phyloP scores from a whole-genome alignment of 768 basidiomycete genomes.

The Calocybe cyanea region DNA sequence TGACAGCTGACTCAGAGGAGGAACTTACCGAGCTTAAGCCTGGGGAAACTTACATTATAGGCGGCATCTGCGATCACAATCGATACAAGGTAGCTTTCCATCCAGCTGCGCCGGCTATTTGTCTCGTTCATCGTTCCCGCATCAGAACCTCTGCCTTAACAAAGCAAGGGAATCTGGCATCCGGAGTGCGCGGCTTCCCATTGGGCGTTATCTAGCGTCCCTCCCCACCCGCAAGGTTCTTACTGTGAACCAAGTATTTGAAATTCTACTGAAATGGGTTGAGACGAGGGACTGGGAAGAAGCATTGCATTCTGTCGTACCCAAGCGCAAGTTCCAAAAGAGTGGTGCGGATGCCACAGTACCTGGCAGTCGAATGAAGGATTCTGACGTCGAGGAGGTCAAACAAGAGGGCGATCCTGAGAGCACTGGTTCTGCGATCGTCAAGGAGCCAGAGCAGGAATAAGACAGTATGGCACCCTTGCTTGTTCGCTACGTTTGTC shows the following conservation, averaged over 20 bases:
- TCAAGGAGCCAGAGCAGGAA: constrained; percentile 2
- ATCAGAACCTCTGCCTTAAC: constrained; percentile 82
- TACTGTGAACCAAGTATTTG: constrained; percentile 96
- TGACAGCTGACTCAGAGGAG: constrained; percentile 90
- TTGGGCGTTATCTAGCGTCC: constrained; percentile 83
- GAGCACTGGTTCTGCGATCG: neutral
- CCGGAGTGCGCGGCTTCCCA: constrained; percentile 87
- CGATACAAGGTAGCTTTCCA: constrained; percentile 72
- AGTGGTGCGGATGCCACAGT: constrained; percentile 15
- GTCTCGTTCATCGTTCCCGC: constrained; percentile 6
- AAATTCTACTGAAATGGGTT: constrained; percentile 90
- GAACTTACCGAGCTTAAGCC: constrained; percentile 81
- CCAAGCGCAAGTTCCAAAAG: constrained; percentile 81
- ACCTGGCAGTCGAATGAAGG: constrained; percentile 5
- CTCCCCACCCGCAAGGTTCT: constrained; percentile 91
- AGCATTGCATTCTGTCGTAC: constrained; percentile 87
- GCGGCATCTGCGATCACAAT: constrained; percentile 94
- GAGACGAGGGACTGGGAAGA: constrained; percentile 81
- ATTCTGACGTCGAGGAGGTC: constrained; percentile 17
- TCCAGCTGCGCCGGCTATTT: constrained; percentile 3
- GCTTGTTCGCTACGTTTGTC: neutral
- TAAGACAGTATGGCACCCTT: constrained; percentile 7
- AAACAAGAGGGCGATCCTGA: constrained; percentile 1
- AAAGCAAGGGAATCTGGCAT: constrained; percentile 76
- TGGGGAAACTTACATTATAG: constrained; percentile 90